Conservation (phyloP, 2,329 filamentous ascomycete genomes). For the Penicillium verrucosum region DNA sequence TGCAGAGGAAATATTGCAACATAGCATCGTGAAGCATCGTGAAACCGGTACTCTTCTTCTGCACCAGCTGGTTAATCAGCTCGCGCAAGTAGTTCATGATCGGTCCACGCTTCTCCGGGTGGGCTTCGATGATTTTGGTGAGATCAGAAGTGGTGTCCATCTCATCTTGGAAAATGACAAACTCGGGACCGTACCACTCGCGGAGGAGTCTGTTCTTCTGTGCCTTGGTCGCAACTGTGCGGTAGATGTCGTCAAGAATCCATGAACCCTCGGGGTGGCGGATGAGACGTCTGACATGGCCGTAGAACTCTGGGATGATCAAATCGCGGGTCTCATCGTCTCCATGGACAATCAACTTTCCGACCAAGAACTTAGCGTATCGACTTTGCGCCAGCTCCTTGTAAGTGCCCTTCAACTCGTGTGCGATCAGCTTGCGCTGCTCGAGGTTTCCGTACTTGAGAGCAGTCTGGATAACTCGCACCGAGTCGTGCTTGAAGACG, state of each 20-base stretch:
- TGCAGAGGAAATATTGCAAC: conserved; percentile 89
- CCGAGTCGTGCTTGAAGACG: conserved; percentile 96
- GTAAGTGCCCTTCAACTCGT: conserved; percentile 81
- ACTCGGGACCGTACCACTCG: conserved; percentile 97
- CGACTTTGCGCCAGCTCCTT: conserved; percentile 83
- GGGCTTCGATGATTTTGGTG: conserved; percentile 66
- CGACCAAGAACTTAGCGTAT: conserved; percentile 96
- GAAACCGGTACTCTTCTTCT: conserved; percentile 96
- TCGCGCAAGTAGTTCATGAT: conserved; percentile 83
- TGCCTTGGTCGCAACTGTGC: conserved; percentile 76
- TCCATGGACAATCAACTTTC: conserved; percentile 90
- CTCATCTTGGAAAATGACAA: conserved; percentile 69
- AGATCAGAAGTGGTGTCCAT: conserved; percentile 60
- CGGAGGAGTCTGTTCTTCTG: conserved; percentile 82
- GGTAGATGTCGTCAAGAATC: conserved; percentile 97
- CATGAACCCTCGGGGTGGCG: conserved; percentile 95
- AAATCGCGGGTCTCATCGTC: conserved; percentile 82
- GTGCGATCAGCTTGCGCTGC: conserved; percentile 81
- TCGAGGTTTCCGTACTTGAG: conserved; percentile 89
- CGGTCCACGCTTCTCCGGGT: conserved; percentile 79
- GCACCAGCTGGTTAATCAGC: conserved; percentile 85
- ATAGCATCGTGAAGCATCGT: conserved; percentile 98
- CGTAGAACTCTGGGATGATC: conserved; percentile 92
- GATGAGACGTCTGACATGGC: conserved; percentile 86
- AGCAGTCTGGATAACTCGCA: conserved; percentile 93